Evolutionary conservation across 768 basidiomycete genomes (phyloP).

Genomic region (Hortiboletus flavorubellus): DNA sequence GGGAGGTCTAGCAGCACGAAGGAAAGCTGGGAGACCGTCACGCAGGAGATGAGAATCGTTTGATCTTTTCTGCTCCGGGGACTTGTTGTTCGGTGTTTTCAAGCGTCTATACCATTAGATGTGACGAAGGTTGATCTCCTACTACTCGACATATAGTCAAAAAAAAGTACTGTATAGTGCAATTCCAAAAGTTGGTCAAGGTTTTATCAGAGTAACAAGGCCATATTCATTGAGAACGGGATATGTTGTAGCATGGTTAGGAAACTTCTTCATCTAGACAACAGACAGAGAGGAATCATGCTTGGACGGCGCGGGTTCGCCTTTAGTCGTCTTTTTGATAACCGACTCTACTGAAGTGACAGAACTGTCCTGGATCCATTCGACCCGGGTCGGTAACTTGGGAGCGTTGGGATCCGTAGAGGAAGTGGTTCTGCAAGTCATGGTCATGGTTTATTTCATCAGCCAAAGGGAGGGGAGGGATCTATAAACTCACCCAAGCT

Average conservation of each 20-base stretch:
- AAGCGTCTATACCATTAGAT: neutral
- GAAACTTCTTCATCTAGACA: constrained; percentile 6
- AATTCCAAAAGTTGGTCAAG: neutral
- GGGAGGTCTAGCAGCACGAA: constrained; percentile 54
- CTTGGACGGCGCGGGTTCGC: neutral
- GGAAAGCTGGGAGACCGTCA: constrained; percentile 68
- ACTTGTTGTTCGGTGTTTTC: neutral
- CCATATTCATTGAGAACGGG: neutral
- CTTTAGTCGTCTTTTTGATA: constrained; percentile 5
- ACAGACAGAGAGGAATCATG: neutral
- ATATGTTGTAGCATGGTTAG: neutral
- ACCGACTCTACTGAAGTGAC: constrained; percentile 4
- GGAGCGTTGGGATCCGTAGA: constrained; percentile 2
- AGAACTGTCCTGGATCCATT: constrained; percentile 5
- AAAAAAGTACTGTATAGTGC: constrained; percentile 17
- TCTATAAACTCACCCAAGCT: constrained; percentile 11
- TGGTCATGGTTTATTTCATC: neutral
- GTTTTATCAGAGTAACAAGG: neutral
- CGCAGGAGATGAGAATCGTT: constrained; percentile 54
- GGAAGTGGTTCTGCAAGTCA: constrained; percentile 9
- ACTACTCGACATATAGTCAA: constrained; percentile 1
- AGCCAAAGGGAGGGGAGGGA: neutral
- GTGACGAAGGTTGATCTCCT: neutral
- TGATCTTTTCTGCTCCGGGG: neutral
- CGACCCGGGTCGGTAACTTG: constrained; percentile 19